Evolutionary conservation across 768 basidiomycete genomes (phyloP).

Genomic region (Suillus tomentosus): DNA sequence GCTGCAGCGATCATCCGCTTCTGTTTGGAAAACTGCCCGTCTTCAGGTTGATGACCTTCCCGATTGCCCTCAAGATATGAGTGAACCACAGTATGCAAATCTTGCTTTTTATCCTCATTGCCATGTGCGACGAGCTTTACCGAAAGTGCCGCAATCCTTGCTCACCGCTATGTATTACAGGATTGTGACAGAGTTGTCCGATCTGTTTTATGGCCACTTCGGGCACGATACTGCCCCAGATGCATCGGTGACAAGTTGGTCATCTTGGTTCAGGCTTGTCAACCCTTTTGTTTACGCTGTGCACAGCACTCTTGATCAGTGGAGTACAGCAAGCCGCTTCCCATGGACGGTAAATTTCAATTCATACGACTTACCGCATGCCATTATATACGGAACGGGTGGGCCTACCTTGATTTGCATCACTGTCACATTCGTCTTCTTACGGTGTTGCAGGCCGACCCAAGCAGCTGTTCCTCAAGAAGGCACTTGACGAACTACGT

Average conservation of each 20-base stretch:
- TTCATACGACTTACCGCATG: neutral
- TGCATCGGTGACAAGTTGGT: constrained; percentile 3
- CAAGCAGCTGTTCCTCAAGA: neutral
- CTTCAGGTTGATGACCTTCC: constrained; percentile 39
- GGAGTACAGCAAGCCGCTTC: neutral
- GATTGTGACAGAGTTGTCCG: constrained; percentile 7
- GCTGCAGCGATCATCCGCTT: constrained; percentile 21
- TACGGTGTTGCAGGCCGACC: neutral
- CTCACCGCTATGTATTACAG: neutral
- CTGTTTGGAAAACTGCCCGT: constrained; percentile 43
- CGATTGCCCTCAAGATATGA: constrained; percentile 44
- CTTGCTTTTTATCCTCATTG: constrained; percentile 38
- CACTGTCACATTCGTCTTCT: neutral
- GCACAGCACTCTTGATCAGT: neutral
- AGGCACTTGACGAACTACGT: neutral
- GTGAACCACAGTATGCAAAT: constrained; percentile 45
- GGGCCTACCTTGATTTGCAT: neutral
- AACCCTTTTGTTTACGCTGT: neutral
- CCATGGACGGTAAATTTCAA: neutral
- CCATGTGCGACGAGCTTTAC: neutral
- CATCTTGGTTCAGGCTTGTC: neutral
- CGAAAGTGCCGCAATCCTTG: neutral
- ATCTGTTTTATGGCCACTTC: constrained; percentile 5
- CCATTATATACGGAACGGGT: neutral
- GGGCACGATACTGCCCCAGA: constrained; percentile 3